Base-by-base conservation (phyloP, 768 basidiomycete species). In the Leccinum subtestaceum region DNA sequence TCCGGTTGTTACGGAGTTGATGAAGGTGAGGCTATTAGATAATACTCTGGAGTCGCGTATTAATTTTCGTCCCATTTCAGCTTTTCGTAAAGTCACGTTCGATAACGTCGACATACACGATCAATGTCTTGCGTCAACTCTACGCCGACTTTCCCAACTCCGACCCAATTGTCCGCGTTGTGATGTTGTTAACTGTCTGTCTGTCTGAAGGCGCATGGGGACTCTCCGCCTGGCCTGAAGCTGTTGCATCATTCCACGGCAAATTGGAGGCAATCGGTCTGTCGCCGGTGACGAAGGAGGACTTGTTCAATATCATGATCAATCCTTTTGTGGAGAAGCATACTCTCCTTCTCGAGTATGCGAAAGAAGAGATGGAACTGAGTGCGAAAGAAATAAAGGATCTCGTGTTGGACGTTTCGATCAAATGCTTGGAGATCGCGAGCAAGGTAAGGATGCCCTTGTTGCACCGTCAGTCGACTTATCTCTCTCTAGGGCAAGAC, bases 101-200 rank as follows among this genome's bases (percentile, higher is more conserved):
- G 6, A 82, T 91, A 59, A 83, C 82, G 23, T 77, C 73, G 27
- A 52, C 71, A 21, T 69, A 74, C 55, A 83, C 81, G 19, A 78
- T 77, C 55, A 78, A 79, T 64, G 80, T 80, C 34, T 77, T 92
- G 40, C 81, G 84, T 25, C 80, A 83, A 54, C 78, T 92, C 47
- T 86, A 81, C 69, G 70, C 75, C 49, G 89, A 91, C 67, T 91
- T 88, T 68, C 85, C 87, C 21, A 84, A 81, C 46, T 64, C 76
- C 7, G 81, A 89, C 65, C 78, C 80, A 21, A 76, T 76, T 50
- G 86, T 85, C 61, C 86, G 89, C 45, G 78, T 86, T 21, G 88
- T 88, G 55, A 84, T 95, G 73, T 78, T 93, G n/a, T 77, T 91
- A 57, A 82, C 84, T 15, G 76, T 87, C 19, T 89, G 87, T 71